A percentile compares a stretch with the other conserved stretches of the same genome.
These are phyloP conservation scores for Monosporozyma servazzii DNA, from an alignment of 805 yeast species.

Conservation along the genomic window DNA sequence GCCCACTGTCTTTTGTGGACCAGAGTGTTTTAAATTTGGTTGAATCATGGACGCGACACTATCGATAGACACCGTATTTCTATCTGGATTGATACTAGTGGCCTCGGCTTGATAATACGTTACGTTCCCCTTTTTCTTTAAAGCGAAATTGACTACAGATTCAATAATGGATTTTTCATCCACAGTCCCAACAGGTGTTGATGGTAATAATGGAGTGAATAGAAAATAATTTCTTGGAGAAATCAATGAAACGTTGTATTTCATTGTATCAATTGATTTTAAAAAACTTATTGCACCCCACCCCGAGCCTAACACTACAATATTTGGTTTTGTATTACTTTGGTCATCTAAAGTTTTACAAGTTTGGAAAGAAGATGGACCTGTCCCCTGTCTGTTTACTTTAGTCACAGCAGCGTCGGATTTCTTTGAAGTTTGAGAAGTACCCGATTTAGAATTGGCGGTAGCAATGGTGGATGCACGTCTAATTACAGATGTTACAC, in stretches of 20 bases:
- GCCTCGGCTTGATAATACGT: slow-evolving; percentile 86
- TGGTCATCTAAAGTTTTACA: slow-evolving; percentile 30
- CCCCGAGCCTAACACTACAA: slow-evolving; percentile 75
- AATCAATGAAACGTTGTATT: slow-evolving; percentile 80
- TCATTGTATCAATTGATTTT: slow-evolving; percentile 74
- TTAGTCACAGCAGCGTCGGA: neutral
- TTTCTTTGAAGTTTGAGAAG: neutral
- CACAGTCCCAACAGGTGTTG: slow-evolving; percentile 88
- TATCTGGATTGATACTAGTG: slow-evolving; percentile 68
- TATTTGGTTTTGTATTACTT: slow-evolving; percentile 31
- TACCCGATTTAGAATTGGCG: neutral
- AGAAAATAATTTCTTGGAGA: slow-evolving; percentile 91
- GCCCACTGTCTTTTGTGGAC: slow-evolving; percentile 13
- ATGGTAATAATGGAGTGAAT: slow-evolving; percentile 88
- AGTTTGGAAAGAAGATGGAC: slow-evolving; percentile 33
- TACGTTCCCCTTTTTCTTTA: slow-evolving; percentile 68
- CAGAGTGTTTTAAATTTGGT: slow-evolving; percentile 23
- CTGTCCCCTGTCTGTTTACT: slow-evolving; percentile 13
- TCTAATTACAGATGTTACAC: neutral
- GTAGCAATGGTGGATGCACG: neutral
- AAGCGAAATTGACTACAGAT: slow-evolving; percentile 82
- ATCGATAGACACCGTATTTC: slow-evolving; percentile 58
- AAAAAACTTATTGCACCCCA: slow-evolving; percentile 90
- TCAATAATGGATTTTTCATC: slow-evolving; percentile 87
- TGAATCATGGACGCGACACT: slow-evolving; percentile 26